Evolutionary conservation across 345 rosid species (phyloP).

Genomic region (Citrus mangshanensis): DNA sequence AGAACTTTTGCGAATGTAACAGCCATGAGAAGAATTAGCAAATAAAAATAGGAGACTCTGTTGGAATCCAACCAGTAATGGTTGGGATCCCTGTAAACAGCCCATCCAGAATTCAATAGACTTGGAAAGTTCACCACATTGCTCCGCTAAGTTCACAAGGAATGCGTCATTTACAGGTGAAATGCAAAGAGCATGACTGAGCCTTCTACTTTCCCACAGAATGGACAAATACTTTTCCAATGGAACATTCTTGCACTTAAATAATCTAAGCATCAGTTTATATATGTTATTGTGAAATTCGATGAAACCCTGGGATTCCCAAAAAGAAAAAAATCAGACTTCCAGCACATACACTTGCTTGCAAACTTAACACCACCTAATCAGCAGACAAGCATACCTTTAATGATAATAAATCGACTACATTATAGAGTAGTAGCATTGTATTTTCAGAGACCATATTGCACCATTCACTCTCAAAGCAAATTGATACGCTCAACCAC

Average conservation of each 20-base stretch:
- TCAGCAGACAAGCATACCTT: constrained; percentile 51
- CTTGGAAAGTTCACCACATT: constrained; percentile 43
- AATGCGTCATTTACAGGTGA: constrained; percentile 68
- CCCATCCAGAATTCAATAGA: constrained; percentile 60
- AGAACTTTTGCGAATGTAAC: constrained; percentile 25
- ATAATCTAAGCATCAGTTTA: constrained; percentile 52
- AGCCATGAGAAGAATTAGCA: constrained; percentile 19
- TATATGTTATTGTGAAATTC: constrained; percentile 44
- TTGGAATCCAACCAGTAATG: constrained; percentile 57
- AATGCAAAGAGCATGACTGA: constrained; percentile 78
- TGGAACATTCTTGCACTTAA: constrained; percentile 46
- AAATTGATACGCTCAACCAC: constrained; percentile 47
- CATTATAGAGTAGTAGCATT: constrained; percentile 52
- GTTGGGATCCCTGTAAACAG: constrained; percentile 61
- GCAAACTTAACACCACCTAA: constrained; percentile 6
- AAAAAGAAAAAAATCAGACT: constrained; percentile 13
- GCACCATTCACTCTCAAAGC: constrained; percentile 28
- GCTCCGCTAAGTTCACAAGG: constrained; percentile 39
- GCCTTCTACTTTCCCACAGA: constrained; percentile 83
- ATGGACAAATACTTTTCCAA: constrained; percentile 52
- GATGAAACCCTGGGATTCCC: constrained; percentile 51
- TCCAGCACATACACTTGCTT: background rate
- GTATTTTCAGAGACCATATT: constrained; percentile 36
- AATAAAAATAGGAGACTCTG: constrained; percentile 48
- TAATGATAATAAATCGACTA: constrained; percentile 64